Evolutionary conservation across 2,329 filamentous ascomycete species (phyloP).

Genomic region (Neodidymelliopsis sp.): DNA sequence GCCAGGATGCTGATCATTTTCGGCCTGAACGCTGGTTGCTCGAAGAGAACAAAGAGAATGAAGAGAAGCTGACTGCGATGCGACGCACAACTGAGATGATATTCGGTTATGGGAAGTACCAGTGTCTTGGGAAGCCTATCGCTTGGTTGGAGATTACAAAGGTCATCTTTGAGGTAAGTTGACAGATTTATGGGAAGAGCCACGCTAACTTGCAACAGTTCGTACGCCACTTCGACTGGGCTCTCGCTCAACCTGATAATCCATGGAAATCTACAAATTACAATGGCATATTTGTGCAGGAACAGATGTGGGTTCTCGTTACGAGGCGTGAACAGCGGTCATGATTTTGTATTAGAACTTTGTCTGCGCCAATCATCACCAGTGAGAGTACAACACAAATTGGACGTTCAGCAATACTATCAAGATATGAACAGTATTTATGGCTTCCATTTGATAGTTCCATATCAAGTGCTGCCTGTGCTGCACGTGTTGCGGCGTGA

Average conservation of each 20-base stretch:
- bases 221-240: constrained; percentile 35
- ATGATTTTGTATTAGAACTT: no score
- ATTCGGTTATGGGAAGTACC: constrained; percentile 43
- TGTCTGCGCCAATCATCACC: no score
- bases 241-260: constrained; percentile 26
- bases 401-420: no score
- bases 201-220: constrained; percentile 12
- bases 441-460: no score
- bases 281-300: constrained; percentile 30
- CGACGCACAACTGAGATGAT: constrained; percentile 37
- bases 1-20: constrained; percentile 53
- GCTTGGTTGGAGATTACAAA: constrained; percentile 47
- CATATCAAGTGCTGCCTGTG: no score
- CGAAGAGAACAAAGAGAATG: constrained; percentile 18
- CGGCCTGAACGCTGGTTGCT: constrained; percentile 58
- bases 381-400: no score
- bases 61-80: constrained; percentile 30
- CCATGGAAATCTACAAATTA: constrained; percentile 31
- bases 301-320: constrained; percentile 32
- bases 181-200: background rate
- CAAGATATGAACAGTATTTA: no score
- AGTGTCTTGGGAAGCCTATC: constrained; percentile 42
- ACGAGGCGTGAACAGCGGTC: constrained; percentile 23
- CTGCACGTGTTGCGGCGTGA: no score
- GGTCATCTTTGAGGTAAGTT: constrained; percentile 52